Evolutionary conservation across 2,329 filamentous ascomycete genomes (phyloP), one percentile per base, ranked within the genome.

Genomic region (Exophiala phaeomuriformis): DNA sequence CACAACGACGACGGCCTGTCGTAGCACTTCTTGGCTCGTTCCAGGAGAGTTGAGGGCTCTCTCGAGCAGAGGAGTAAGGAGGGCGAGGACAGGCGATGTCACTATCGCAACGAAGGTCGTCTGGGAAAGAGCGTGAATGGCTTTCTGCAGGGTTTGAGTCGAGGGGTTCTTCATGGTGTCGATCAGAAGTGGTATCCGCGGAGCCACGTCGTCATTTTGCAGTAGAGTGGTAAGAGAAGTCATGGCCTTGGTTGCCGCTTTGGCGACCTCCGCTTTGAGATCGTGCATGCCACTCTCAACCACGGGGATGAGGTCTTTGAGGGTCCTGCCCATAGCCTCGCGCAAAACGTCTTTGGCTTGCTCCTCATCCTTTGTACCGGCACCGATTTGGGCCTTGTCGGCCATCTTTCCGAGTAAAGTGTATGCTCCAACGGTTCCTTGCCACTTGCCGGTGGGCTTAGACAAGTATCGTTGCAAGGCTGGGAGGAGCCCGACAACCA

Each of bases 31-130:
- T 70, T 98, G 93, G 2, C 88, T 80, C 3, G 93, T 98, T 10
- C 82, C 82, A 5, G 91, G 93, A 57, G 85, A 91, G 76, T 96
- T 96, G 57, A 98, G 80, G 12, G 90, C 89, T 63, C 93, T 86
- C 74, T 97, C 93, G 30, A 98, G 82, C 63, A 97, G 85, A 43
- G 93, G 93, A 1, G 93, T 98, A 51, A 98, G 80, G 52, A 98
- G 83, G 12, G 93, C 93, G 53, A 98, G 82, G 3, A 97, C 91
- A 6, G 93, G 93, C 5, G 91, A 96, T 8, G 90, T 96, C 64
- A 98, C 93, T 60, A 95, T 80, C 52, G 93, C 90, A 49, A 98
- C 93, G 64, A 98, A 98, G n/a, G 93, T 98, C 7, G 93, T 98
- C 75, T 95, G 89, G 3, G 90, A 96, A 43, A 98, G 78, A 43